A percentile compares a stretch with the other conserved stretches of the same genome.
phyloP scores from a whole-genome alignment of 2,329 filamentous ascomycete species.

The Penicillium hordei region DNA sequence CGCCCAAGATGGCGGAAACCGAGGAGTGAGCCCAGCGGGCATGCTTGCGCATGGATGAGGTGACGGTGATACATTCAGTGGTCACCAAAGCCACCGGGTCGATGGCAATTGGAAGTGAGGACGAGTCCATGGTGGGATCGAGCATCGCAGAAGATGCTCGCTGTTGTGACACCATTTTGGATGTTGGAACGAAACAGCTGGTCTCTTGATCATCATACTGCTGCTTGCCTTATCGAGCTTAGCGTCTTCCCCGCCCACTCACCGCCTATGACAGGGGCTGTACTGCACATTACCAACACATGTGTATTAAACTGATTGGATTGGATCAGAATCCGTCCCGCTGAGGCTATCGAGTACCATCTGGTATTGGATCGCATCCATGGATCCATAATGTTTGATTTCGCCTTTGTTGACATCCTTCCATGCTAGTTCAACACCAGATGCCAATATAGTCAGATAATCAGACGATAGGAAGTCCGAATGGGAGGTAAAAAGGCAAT shows the following conservation, averaged over 20 bases:
- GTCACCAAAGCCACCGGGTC: constrained; percentile 91
- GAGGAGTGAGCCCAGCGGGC: constrained; percentile 94
- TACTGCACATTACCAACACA: background rate
- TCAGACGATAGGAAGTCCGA: background rate
- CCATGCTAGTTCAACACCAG: background rate
- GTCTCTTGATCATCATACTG: constrained; percentile 25
- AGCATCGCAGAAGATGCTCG: constrained; percentile 25
- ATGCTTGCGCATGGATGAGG: constrained; percentile 96
- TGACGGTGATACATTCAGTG: constrained; percentile 98
- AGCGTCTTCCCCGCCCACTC: constrained; percentile 26
- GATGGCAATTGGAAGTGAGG: constrained; percentile 72
- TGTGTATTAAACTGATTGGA: background rate
- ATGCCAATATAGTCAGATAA: background rate
- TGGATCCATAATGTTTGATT: constrained; percentile 7
- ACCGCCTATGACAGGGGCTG: constrained; percentile 28
- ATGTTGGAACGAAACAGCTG: constrained; percentile 27
- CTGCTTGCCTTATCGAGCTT: constrained; percentile 28
- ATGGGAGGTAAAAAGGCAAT: background rate
- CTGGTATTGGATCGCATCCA: constrained; percentile 10
- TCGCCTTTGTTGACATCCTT: constrained; percentile 1
- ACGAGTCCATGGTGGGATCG: constrained; percentile 32
- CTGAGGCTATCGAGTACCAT: background rate
- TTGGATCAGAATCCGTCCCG: background rate
- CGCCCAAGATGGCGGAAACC: constrained; percentile 90
- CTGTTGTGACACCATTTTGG: constrained; percentile 24